These are phyloP conservation scores for Fagopyrum homotropicum DNA, from an alignment of 148 eudicot genomes.

Conservation along the genomic window DNA sequence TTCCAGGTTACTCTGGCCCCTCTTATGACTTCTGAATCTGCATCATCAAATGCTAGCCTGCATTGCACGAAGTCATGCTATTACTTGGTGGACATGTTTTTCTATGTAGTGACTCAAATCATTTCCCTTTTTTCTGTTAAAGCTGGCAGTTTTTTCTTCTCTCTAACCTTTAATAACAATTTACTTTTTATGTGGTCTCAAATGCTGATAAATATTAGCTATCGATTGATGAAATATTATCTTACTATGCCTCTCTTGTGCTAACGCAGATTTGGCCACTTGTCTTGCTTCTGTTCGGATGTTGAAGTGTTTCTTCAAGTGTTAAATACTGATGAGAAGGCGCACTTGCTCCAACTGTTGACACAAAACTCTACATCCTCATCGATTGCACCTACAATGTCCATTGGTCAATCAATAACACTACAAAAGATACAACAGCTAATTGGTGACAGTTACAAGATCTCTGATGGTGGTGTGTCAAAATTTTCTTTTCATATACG, in stretches of 20 bases:
- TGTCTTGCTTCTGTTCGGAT: slow-evolving; percentile 84
- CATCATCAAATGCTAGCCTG: slow-evolving; percentile 8
- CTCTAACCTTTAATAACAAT: background rate
- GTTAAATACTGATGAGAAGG: slow-evolving; percentile 43
- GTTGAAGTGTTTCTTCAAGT: slow-evolving; percentile 62
- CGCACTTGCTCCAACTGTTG: slow-evolving; percentile 46
- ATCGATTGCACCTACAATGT: slow-evolving; percentile 32
- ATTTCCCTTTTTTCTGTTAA: background rate
- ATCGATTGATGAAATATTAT: background rate
- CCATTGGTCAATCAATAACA: slow-evolving; percentile 54
- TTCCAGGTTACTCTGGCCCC: slow-evolving; percentile 41
- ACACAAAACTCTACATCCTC: slow-evolving; percentile 31
- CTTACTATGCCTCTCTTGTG: background rate
- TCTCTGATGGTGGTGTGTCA: slow-evolving; percentile 41
- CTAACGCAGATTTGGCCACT: slow-evolving; percentile 72
- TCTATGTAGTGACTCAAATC: background rate
- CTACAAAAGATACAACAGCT: slow-evolving; percentile 50
- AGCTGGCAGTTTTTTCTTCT: background rate
- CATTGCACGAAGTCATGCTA: background rate
- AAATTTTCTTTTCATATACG: slow-evolving; percentile 14
- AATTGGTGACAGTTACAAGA: slow-evolving; percentile 44
- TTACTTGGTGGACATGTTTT: background rate
- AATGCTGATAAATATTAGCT: background rate
- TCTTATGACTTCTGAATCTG: background rate
- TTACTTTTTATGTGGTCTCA: background rate